These are phyloP conservation scores for Pisolithus tinctorius DNA, from an alignment of 768 basidiomycete species.

Conservation along the genomic window DNA sequence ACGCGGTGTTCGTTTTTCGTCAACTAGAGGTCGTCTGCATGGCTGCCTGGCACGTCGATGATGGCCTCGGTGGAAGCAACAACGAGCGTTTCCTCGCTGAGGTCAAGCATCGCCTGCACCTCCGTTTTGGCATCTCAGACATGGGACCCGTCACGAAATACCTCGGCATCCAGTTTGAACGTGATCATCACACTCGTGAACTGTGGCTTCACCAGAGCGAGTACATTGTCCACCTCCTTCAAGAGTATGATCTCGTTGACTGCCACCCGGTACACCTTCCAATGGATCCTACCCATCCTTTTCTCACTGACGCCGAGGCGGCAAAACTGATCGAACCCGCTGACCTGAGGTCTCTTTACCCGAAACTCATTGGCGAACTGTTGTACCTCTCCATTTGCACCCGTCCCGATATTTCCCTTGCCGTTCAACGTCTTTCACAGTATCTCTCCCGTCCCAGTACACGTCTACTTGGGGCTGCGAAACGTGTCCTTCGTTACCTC, in stretches of 20 bases:
- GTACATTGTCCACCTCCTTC: no score
- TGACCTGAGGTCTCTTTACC: no score
- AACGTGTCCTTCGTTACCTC: conserved; percentile 19
- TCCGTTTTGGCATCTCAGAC: neutral
- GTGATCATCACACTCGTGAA: no score
- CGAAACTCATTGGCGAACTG: conserved; percentile 5
- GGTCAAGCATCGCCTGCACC: conserved; percentile 1
- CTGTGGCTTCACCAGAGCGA: no score
- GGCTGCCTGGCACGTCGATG: conserved; percentile 8
- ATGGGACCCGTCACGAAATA: no score
- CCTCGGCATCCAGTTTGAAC: no score
- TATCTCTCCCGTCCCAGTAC: conserved; percentile 22
- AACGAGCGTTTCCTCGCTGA: neutral
- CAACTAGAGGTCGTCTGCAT: conserved; percentile 2
- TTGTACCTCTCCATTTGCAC: conserved; percentile 22
- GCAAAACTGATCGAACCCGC: no score
- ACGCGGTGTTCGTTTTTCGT: neutral
- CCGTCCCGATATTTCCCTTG: conserved; percentile 29
- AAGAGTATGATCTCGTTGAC: no score
- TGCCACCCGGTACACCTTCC: neutral
- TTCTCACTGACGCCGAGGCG: neutral
- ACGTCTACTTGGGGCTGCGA: conserved; percentile 2
- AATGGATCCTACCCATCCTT: neutral
- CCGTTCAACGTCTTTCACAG: conserved; percentile 24
- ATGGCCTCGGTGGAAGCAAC: no score